Percentiles rank a stretch among this genome's conserved stretches.
Conservation (phyloP, 805 yeast genomes). For the Kuraishia hungarica region DNA sequence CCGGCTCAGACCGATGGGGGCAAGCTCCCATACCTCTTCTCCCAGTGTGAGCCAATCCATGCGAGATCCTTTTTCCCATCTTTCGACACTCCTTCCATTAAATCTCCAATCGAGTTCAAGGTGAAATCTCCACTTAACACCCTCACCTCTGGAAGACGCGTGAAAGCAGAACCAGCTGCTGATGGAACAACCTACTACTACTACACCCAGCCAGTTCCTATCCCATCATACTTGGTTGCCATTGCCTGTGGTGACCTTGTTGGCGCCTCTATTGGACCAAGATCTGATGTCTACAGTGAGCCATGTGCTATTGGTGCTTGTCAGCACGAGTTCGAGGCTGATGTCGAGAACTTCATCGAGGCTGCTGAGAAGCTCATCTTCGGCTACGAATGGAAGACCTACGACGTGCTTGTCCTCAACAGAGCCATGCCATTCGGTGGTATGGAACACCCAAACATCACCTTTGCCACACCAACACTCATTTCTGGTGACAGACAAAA, state of each 20-base stretch:
- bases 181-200: constrained; percentile 24
- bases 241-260: constrained; percentile 77
- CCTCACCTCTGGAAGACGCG: constrained; percentile 54
- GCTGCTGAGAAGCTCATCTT: constrained; percentile 73
- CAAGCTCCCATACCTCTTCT: constrained; percentile 63
- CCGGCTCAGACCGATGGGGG: constrained; percentile 68
- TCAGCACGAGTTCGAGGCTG: constrained; percentile 71
- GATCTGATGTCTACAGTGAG: constrained; percentile 77
- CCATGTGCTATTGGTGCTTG: constrained; percentile 60
- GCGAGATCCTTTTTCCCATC: constrained; percentile 84
- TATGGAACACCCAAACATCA: constrained; percentile 90
- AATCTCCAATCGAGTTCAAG: constrained; percentile 50
- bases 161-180: constrained; percentile 22
- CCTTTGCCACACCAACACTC: constrained; percentile 85
- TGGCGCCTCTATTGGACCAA: constrained; percentile 68
- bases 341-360: constrained; percentile 70
- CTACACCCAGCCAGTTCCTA: constrained; percentile 72
- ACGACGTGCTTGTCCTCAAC: constrained; percentile 75
- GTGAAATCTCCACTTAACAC: constrained; percentile 61
- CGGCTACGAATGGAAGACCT: constrained; percentile 78
- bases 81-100: constrained; percentile 84
- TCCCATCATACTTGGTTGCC: constrained; percentile 78
- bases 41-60: constrained; percentile 89
- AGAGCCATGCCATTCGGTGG: constrained; percentile 83
- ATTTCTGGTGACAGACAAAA: constrained; percentile 79